phyloP scores from a whole-genome alignment of 2,329 filamentous ascomycete genomes.

The Penicillium sp. region DNA sequence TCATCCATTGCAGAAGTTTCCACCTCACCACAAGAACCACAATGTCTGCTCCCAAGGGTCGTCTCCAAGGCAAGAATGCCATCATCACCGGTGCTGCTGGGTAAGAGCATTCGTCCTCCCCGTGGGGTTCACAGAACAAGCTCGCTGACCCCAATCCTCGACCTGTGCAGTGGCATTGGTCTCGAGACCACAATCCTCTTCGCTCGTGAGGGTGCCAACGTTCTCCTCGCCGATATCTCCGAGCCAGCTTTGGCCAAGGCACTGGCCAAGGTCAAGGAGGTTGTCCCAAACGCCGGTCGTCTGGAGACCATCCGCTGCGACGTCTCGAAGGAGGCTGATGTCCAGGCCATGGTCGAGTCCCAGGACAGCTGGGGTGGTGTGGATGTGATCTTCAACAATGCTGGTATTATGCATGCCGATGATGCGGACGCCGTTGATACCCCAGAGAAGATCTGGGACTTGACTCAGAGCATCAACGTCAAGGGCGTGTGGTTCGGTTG shows the following conservation, averaged over 20 bases:
- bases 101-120: conserved; percentile 54
- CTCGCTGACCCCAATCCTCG: conserved; percentile 1
- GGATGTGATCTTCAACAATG: conserved; percentile 96
- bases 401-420: conserved; percentile 90
- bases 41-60: conserved; percentile 26
- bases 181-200: conserved; percentile 92
- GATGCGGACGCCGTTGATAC: conserved; percentile 81
- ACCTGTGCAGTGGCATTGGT: conserved; percentile 70
- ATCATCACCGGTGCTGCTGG: conserved; percentile 84
- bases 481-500: conserved; percentile 97
- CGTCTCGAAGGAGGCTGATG: conserved; percentile 81
- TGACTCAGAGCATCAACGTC: conserved; percentile 92
- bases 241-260: conserved; percentile 76
- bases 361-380: conserved; percentile 84
- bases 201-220: conserved; percentile 80
- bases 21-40: conserved; percentile 10
- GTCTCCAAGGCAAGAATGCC: conserved; percentile 66
- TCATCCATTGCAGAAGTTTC: conserved; percentile 9
- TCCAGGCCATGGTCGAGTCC: conserved; percentile 72
- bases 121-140: not conserved
- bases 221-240: conserved; percentile 86
- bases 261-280: conserved; percentile 71
- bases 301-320: conserved; percentile 55
- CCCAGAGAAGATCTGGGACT: conserved; percentile 88
- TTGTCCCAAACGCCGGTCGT: conserved; percentile 58